Evolutionary conservation across 2,329 filamentous ascomycete species (phyloP).

Genomic region (Diaporthe eres): DNA sequence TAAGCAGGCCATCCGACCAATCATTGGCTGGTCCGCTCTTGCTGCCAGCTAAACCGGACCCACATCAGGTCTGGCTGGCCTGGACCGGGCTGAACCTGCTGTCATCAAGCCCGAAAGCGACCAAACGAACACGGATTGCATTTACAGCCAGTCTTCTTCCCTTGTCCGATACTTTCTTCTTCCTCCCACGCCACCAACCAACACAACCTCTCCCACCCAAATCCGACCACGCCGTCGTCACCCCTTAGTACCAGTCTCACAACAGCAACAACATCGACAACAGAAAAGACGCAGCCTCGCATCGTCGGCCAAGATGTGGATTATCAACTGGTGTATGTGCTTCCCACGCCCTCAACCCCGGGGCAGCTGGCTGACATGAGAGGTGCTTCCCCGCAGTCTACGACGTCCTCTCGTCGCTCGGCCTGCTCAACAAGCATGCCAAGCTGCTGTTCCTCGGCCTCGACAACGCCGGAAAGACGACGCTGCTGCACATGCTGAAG

Average conservation of each 20-base stretch:
- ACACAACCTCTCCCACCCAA: background rate
- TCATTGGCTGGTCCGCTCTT: constrained; percentile 28
- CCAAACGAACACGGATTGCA: constrained; percentile 39
- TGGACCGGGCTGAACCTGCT: constrained; percentile 38
- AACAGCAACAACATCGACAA: constrained; percentile 1
- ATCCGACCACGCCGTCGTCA: background rate
- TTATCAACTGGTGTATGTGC: constrained; percentile 92
- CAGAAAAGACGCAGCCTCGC: background rate
- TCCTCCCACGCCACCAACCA: constrained; percentile 31
- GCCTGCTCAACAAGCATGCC: constrained; percentile 94
- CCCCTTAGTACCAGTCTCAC: background rate
- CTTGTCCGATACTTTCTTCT: constrained; percentile 29
- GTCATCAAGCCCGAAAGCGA: constrained; percentile 39
- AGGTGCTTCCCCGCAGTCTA: constrained; percentile 73
- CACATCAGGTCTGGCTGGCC: background rate
- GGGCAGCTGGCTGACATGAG: constrained; percentile 48
- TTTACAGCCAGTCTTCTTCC: constrained; percentile 16
- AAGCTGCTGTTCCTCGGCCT: constrained; percentile 95
- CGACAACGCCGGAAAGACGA: constrained; percentile 96
- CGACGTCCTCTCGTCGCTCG: constrained; percentile 88
- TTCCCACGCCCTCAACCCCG: background rate
- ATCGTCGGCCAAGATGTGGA: constrained; percentile 78
- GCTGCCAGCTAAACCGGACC: constrained; percentile 21
- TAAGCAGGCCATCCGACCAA: constrained; percentile 17
- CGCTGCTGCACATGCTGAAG: constrained; percentile 95